Evolutionary conservation across 768 basidiomycete species (phyloP).

Genomic region (Leccinum variicolor): DNA sequence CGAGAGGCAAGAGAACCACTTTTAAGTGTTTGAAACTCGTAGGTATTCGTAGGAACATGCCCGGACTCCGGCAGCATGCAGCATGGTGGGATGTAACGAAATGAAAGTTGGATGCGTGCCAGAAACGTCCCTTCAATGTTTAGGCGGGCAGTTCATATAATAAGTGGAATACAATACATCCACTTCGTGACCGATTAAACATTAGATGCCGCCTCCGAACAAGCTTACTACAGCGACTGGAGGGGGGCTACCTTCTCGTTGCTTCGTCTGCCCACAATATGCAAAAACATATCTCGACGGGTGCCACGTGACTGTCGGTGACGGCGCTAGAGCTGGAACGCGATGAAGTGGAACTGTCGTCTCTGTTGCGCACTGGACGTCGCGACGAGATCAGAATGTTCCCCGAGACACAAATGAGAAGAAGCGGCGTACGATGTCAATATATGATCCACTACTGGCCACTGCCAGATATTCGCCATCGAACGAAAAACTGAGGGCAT

Average conservation of each 20-base stretch:
- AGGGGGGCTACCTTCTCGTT: slow-evolving; percentile 60
- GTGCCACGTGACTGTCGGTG: slow-evolving; percentile 80
- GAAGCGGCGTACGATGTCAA: slow-evolving; percentile 66
- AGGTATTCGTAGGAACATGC: too few relatives aligned
- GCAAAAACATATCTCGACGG: slow-evolving; percentile 79
- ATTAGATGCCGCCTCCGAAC: slow-evolving; percentile 53
- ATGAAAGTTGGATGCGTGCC: too few relatives aligned
- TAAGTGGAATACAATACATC: neutral
- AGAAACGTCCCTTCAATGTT: neutral
- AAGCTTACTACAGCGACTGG: slow-evolving; percentile 69
- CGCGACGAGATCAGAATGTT: neutral
- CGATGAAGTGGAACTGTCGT: slow-evolving; percentile 72
- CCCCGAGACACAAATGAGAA: neutral
- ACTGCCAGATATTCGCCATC: slow-evolving; percentile 84
- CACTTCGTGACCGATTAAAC: neutral
- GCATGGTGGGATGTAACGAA: too few relatives aligned
- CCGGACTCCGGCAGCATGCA: too few relatives aligned
- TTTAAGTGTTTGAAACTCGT: too few relatives aligned
- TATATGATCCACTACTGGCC: slow-evolving; percentile 65
- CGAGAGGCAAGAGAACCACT: neutral
- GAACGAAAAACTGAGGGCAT: slow-evolving; percentile 72
- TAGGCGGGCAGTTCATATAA: neutral
- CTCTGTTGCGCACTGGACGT: slow-evolving; percentile 70
- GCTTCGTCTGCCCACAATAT: slow-evolving; percentile 74
- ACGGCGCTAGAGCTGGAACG: slow-evolving; percentile 66